phyloP scores from a whole-genome alignment of 495 filamentous ascomycete genomes.

The Talaromyces borbonicus region DNA sequence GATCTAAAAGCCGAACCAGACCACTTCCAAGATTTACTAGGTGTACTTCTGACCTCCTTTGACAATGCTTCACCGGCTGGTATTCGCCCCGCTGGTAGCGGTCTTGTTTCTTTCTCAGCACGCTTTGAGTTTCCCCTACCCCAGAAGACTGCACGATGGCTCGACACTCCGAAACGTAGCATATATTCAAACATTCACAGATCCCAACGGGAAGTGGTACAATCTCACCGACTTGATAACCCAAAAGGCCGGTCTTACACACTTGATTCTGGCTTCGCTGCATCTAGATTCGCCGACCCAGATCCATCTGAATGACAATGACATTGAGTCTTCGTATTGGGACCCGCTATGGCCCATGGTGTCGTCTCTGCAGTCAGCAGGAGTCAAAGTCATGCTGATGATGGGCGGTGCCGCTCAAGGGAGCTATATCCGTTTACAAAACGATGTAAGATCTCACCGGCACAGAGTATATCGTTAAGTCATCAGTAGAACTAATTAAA shows the following conservation, averaged over 20 bases:
- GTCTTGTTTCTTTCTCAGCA: neutral
- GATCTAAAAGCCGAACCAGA: neutral
- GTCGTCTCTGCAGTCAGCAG: slow-evolving; percentile 46
- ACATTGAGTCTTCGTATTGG: slow-evolving; percentile 38
- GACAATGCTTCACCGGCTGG: neutral
- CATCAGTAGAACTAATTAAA: too few relatives aligned
- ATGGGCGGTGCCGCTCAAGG: slow-evolving; percentile 70
- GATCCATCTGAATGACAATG: slow-evolving; percentile 63
- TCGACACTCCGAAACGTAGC: neutral
- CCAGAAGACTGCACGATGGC: neutral
- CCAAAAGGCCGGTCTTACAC: slow-evolving; percentile 46
- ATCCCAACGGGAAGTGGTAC: neutral
- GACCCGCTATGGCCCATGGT: slow-evolving; percentile 60
- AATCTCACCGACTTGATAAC: slow-evolving; percentile 2
- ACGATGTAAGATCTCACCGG: slow-evolving; percentile 13
- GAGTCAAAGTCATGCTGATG: slow-evolving; percentile 70
- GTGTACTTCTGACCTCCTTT: too few relatives aligned
- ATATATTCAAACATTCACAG: slow-evolving; percentile 6
- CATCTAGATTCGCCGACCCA: slow-evolving; percentile 58
- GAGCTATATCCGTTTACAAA: slow-evolving; percentile 54
- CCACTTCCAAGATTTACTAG: too few relatives aligned
- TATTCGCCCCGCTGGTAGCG: neutral
- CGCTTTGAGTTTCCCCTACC: neutral
- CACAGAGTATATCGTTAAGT: neutral
- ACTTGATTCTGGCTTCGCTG: slow-evolving; percentile 69